Evolutionary conservation across 2,329 filamentous ascomycete genomes (phyloP).

Genomic region (Pseudogymnoascus sp.): DNA sequence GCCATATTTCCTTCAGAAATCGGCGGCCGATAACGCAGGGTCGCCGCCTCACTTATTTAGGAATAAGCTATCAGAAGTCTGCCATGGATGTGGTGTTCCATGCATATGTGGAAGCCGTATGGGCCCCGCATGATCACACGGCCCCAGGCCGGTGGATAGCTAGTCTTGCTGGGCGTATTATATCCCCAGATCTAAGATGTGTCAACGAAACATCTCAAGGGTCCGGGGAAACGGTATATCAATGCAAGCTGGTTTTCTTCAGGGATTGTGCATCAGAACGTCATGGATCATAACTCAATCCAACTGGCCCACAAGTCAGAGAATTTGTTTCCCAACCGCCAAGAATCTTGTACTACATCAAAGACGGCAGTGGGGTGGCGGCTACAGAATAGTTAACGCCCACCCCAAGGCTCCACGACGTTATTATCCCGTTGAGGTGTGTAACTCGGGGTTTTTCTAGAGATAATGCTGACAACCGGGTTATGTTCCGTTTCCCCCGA

Average conservation of each 20-base stretch:
- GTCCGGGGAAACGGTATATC: neutral
- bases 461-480: neutral
- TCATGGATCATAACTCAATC: slow-evolving; percentile 6
- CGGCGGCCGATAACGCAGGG: slow-evolving; percentile 1
- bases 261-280: neutral
- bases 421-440: neutral
- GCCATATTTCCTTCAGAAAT: neutral
- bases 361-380: neutral
- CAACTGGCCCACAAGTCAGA: neutral
- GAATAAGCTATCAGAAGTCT: neutral
- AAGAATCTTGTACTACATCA: neutral
- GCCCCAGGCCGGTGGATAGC: neutral
- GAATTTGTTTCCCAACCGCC: neutral
- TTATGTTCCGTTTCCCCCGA: slow-evolving; percentile 3
- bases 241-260: neutral
- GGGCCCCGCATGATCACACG: neutral
- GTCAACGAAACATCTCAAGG: neutral
- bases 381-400: neutral
- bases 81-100: neutral
- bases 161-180: neutral
- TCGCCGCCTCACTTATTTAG: neutral
- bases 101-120: neutral
- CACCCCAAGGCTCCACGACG: neutral
- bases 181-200: neutral
- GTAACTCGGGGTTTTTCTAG: neutral